A percentile compares a stretch with the other conserved stretches of the same genome.
Evolutionary conservation across 2,329 filamentous ascomycete genomes (phyloP).

Genomic region (Phoma sp.): DNA sequence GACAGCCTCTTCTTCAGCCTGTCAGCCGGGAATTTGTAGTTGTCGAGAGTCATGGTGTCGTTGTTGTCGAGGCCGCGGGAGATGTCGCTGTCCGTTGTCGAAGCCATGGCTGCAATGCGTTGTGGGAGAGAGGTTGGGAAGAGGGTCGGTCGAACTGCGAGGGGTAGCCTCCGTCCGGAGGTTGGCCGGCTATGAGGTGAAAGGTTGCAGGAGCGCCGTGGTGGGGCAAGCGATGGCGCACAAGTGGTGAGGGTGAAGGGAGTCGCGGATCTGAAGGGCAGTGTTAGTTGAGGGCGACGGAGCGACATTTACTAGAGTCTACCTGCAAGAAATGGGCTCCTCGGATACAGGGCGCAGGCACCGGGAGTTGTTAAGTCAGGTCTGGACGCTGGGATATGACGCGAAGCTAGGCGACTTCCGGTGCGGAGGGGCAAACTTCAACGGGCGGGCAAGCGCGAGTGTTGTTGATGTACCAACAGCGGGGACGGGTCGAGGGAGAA

Average conservation of each 20-base stretch:
- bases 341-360: slow-evolving; percentile 26
- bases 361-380: slow-evolving; percentile 16
- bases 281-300: slow-evolving; percentile 25
- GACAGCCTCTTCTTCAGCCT: slow-evolving; percentile 64
- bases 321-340: slow-evolving; percentile 24
- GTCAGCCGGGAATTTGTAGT: slow-evolving; percentile 67
- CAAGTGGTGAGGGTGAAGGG: slow-evolving; percentile 7
- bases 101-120: slow-evolving; percentile 29
- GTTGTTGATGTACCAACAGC: background rate
- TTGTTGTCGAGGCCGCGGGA: slow-evolving; percentile 31
- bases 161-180: slow-evolving; percentile 16
- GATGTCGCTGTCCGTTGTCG: slow-evolving; percentile 27
- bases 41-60: slow-evolving; percentile 47
- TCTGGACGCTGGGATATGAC: slow-evolving; percentile 20
- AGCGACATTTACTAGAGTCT: slow-evolving; percentile 20
- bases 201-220: slow-evolving; percentile 8
- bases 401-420: slow-evolving; percentile 24
- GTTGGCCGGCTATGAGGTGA: slow-evolving; percentile 15
- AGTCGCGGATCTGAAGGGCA: slow-evolving; percentile 14
- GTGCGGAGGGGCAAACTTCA: slow-evolving; percentile 10
- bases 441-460: background rate
- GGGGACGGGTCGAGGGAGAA: background rate
- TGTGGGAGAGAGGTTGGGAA: background rate
- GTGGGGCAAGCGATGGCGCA: background rate
- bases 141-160: slow-evolving; percentile 13